Percentiles rank a stretch among this genome's conserved stretches.
Evolutionary conservation across 306 rosid genomes (phyloP).

Genomic region (Trifolium pratense): DNA sequence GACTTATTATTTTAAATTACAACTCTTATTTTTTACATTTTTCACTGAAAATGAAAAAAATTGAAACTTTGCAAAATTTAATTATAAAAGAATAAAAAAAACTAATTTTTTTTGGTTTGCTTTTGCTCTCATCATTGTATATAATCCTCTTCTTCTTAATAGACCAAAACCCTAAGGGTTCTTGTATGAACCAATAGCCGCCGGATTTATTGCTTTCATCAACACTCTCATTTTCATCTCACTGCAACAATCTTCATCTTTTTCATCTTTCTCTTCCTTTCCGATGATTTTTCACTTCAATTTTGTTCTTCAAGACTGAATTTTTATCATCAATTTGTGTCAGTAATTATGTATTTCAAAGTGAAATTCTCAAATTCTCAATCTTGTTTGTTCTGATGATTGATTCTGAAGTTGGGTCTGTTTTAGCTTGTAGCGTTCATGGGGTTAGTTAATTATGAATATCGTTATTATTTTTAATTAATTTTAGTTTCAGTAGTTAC

Average conservation of each 20-base stretch:
- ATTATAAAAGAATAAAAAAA: not conserved
- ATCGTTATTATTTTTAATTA: not conserved
- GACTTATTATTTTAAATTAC: slow-evolving; percentile 32
- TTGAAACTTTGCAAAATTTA: not conserved
- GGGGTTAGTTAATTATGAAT: not conserved
- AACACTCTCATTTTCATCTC: slow-evolving; percentile 33
- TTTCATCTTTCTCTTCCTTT: slow-evolving; percentile 7
- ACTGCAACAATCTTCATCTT: not conserved
- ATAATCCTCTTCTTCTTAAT: slow-evolving; percentile 58
- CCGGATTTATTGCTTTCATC: slow-evolving; percentile 57
- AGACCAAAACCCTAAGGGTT: too few relatives aligned
- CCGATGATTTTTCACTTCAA: slow-evolving; percentile 1
- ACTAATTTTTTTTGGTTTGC: not conserved
- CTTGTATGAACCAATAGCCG: slow-evolving; percentile 74
- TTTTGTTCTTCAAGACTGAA: not conserved
- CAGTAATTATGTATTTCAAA: slow-evolving; percentile 33
- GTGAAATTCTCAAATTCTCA: slow-evolving; percentile 17
- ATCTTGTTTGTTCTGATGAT: slow-evolving; percentile 20
- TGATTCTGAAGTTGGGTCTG: slow-evolving; percentile 32
- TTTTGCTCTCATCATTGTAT: slow-evolving; percentile 49
- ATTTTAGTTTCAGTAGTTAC: slow-evolving; percentile 35
- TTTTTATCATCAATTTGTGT: slow-evolving; percentile 12
- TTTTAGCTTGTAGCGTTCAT: slow-evolving; percentile 30
- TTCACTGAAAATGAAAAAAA: not conserved
- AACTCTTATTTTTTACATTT: too few relatives aligned